Percentiles rank a stretch among this genome's conserved stretches.
phyloP scores from a whole-genome alignment of 352 stramenopile species.

The Phytophthora cryptogea region DNA sequence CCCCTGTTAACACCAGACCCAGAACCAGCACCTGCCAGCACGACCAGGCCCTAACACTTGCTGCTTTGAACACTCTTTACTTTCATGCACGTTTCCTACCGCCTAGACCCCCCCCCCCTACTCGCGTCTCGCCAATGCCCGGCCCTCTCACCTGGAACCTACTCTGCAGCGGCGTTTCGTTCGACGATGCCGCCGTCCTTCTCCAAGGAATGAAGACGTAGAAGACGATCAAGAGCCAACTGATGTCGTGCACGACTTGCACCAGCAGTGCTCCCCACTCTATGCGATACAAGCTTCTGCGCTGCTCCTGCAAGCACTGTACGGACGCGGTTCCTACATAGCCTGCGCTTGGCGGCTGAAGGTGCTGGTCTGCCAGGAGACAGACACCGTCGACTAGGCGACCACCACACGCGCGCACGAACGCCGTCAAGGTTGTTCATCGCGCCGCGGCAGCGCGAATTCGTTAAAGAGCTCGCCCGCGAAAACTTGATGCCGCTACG shows the following conservation, averaged over 20 bases:
- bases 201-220: constrained; percentile 7
- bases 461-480: constrained; percentile 6
- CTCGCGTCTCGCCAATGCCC: too few species aligned
- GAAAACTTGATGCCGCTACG: constrained; percentile 14
- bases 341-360: constrained; percentile 10
- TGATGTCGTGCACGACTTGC: constrained; percentile 12
- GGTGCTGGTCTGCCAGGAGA: constrained; percentile 9
- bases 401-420: not conserved
- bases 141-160: constrained; percentile 9
- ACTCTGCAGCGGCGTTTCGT: constrained; percentile 4
- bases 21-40: too few species aligned
- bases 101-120: too few species aligned
- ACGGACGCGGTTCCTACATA: not conserved
- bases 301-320: constrained; percentile 10
- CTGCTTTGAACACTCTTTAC: too few species aligned
- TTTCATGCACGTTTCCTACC: too few species aligned
- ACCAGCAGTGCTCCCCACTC: constrained; percentile 3
- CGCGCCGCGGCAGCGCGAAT: not conserved
- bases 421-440: not conserved
- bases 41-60: too few species aligned
- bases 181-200: constrained; percentile 5
- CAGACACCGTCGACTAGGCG: not conserved
- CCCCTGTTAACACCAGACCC: too few species aligned
- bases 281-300: constrained; percentile 12
- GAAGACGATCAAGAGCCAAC: constrained; percentile 10